A percentile compares a stretch with the other conserved stretches of the same genome.
Evolutionary conservation across 2,329 filamentous ascomycete species (phyloP).

Genomic region (Sclerotinia spermophila): DNA sequence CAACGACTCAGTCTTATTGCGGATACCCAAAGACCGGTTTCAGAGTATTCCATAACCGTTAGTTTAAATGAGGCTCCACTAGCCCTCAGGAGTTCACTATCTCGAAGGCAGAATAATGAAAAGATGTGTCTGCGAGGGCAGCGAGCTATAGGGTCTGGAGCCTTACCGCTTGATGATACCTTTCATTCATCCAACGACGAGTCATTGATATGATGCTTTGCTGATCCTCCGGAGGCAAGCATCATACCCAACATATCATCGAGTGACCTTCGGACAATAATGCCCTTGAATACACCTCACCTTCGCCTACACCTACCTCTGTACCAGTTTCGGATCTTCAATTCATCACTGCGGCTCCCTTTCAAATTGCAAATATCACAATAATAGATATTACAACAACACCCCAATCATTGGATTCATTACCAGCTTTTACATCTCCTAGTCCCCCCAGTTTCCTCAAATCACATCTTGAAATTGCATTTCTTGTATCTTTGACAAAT

Average conservation of each 20-base stretch:
- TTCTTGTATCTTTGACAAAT: too few relatives aligned
- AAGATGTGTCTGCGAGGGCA: too few relatives aligned
- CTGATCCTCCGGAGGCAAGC: not conserved
- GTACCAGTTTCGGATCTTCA: not conserved
- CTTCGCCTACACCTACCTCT: not conserved
- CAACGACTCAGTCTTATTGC: not conserved
- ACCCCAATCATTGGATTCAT: not conserved
- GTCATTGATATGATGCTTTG: not conserved
- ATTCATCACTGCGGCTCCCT: rapidly evolving
- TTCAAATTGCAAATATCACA: not conserved
- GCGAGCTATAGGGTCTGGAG: not conserved
- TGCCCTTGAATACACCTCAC: not conserved
- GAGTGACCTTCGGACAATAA: not conserved
- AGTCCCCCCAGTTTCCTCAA: too few relatives aligned
- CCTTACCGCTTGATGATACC: not conserved
- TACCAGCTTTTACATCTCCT: too few relatives aligned
- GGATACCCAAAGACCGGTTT: not conserved
- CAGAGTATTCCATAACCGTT: not conserved
- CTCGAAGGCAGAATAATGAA: rapidly evolving
- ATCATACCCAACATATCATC: not conserved
- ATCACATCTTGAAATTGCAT: not conserved
- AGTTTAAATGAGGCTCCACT: not conserved
- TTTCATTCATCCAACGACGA: not conserved
- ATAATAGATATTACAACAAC: not conserved
- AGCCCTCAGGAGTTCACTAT: rapidly evolving